Evolutionary conservation across 2,329 filamentous ascomycete genomes (phyloP).

Genomic region (Orbilia quercus): DNA sequence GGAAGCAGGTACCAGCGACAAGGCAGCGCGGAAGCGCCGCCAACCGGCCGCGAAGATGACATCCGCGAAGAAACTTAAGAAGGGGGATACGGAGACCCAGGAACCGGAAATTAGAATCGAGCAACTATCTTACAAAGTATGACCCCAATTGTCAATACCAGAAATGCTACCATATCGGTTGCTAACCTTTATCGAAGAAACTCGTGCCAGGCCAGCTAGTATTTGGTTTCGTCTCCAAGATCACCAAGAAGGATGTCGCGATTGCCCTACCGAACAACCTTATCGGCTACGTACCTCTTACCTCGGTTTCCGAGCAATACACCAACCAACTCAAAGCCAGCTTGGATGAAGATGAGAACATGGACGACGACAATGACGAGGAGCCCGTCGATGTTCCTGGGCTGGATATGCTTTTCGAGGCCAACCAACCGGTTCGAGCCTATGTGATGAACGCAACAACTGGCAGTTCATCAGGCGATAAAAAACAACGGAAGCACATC

Average conservation of each 20-base stretch:
- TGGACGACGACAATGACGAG: constrained; percentile 68
- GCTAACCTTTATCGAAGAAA: constrained; percentile 68
- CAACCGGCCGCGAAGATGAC: constrained; percentile 65
- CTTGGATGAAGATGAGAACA: constrained; percentile 70
- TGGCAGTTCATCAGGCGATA: constrained; percentile 63
- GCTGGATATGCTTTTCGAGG: constrained; percentile 77
- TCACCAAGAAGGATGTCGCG: constrained; percentile 81
- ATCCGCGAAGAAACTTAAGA: constrained; percentile 69
- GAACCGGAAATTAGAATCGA: constrained; percentile 76
- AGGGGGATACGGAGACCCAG: constrained; percentile 67
- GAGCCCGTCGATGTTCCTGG: constrained; percentile 68
- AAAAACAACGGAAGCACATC: constrained; percentile 81
- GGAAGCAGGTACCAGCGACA: constrained; percentile 65
- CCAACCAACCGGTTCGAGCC: constrained; percentile 89
- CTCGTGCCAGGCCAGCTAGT: constrained; percentile 86
- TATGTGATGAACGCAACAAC: constrained; percentile 80
- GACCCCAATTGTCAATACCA: constrained; percentile 57
- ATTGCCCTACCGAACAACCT: constrained; percentile 93
- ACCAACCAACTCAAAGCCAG: constrained; percentile 78
- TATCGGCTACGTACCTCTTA: constrained; percentile 86
- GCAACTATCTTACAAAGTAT: constrained; percentile 87
- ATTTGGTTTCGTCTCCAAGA: constrained; percentile 83
- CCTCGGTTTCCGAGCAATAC: constrained; percentile 85
- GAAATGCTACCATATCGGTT: constrained; percentile 1
- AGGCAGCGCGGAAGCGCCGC: constrained; percentile 59